Conservation (phyloP, 2,329 filamentous ascomycete species). For the Gnomoniopsis smithogilvyi region DNA sequence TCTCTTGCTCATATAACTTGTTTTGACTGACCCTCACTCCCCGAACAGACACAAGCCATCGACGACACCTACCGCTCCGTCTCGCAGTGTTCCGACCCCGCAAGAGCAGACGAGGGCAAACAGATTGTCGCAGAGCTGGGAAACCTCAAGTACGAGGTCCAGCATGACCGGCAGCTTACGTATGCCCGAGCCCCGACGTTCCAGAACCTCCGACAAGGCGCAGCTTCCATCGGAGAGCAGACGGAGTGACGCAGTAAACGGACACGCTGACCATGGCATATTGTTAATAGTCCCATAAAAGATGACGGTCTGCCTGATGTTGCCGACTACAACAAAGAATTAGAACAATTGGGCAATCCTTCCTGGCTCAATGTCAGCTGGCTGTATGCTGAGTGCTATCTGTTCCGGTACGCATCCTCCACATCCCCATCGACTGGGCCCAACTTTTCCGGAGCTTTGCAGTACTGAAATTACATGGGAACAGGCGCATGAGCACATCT, state of each 20-base stretch:
- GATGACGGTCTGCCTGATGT: constrained; percentile 80
- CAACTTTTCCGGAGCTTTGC: not conserved
- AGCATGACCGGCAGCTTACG: constrained; percentile 80
- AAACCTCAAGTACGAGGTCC: constrained; percentile 88
- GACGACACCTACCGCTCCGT: constrained; percentile 87
- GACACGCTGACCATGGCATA: constrained; percentile 3
- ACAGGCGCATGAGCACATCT: constrained; percentile 70
- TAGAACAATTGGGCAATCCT: constrained; percentile 68
- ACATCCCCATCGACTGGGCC: not conserved
- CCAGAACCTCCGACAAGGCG: not conserved
- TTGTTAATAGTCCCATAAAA: constrained; percentile 56
- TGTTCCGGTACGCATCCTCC: constrained; percentile 63
- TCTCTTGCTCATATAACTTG: not conserved
- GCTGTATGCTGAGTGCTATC: constrained; percentile 92
- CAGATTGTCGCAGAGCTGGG: constrained; percentile 75
- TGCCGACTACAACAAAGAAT: constrained; percentile 78
- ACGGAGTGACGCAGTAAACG: not conserved
- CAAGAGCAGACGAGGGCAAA: constrained; percentile 78
- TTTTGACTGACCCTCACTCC: not conserved
- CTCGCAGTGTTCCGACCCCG: constrained; percentile 54
- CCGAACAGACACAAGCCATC: constrained; percentile 75
- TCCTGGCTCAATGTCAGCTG: constrained; percentile 84
- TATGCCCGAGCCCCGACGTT: constrained; percentile 37
- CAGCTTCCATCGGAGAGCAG: not conserved
- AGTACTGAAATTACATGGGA: constrained; percentile 13